Evolutionary conservation across 73 alveolate species (phyloP).

Genomic region (Paramecium tetraurelia): DNA sequence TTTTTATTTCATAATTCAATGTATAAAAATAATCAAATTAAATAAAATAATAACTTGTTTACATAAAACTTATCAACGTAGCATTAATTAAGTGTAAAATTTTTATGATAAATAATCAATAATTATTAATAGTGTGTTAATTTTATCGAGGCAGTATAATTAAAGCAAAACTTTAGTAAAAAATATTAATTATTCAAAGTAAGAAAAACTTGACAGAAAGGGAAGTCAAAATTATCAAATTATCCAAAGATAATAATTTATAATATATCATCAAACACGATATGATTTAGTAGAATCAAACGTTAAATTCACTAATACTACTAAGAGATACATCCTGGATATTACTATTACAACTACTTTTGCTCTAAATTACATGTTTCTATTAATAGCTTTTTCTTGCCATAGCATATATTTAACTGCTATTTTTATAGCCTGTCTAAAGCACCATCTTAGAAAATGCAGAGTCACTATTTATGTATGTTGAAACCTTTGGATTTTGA

Average conservation of each 20-base stretch:
- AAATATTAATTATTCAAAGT: constrained; percentile 54
- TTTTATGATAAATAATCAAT: too few species aligned
- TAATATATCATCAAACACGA: not conserved
- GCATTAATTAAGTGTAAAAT: constrained; percentile 72
- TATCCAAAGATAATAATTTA: not conserved
- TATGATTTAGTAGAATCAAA: not conserved
- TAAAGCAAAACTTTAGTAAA: constrained; percentile 77
- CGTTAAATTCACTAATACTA: not conserved
- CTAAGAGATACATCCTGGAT: not conserved
- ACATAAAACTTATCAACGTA: constrained; percentile 68
- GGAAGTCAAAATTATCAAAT: constrained; percentile 59
- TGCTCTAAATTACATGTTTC: not conserved
- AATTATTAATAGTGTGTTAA: constrained; percentile 70
- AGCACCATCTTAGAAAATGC: constrained; percentile 13
- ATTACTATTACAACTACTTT: not conserved
- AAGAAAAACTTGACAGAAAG: constrained; percentile 68
- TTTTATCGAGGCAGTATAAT: constrained; percentile 77
- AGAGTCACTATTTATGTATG: not conserved
- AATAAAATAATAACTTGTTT: constrained; percentile 62
- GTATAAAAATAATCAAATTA: not conserved
- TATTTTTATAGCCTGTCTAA: not conserved
- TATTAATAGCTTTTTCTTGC: not conserved
- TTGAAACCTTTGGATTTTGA: not conserved
- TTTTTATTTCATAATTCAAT: constrained; percentile 18
- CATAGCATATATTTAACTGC: not conserved